Conservation (phyloP, 345 rosid species). For the Gossypium sturtianum region DNA sequence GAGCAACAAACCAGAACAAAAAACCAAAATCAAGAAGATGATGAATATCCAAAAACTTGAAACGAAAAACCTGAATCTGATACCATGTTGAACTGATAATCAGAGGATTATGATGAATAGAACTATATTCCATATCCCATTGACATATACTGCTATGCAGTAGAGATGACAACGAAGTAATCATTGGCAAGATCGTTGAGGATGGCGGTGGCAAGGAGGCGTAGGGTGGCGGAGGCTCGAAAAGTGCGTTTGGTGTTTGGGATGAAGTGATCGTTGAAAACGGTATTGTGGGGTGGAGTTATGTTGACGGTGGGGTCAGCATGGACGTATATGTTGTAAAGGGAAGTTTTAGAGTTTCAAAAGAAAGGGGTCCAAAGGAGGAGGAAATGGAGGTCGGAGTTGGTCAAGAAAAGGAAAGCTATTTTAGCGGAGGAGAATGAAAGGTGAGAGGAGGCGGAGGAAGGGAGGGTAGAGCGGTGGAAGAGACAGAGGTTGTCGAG, state of each 20-base stretch:
- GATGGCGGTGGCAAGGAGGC: slow-evolving; percentile 79
- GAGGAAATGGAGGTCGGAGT: slow-evolving; percentile 77
- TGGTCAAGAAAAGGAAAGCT: slow-evolving; percentile 91
- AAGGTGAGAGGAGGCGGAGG: slow-evolving; percentile 54
- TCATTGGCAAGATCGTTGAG: slow-evolving; percentile 86
- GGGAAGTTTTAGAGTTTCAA: slow-evolving; percentile 24
- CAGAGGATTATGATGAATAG: too few species aligned
- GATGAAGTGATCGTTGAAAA: slow-evolving; percentile 47
- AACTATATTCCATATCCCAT: too few species aligned
- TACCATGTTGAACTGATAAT: too few species aligned
- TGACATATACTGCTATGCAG: not conserved
- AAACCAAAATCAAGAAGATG: too few species aligned
- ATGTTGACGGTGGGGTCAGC: slow-evolving; percentile 51
- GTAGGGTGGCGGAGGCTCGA: slow-evolving; percentile 89
- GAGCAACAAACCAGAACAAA: too few species aligned
- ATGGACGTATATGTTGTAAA: slow-evolving; percentile 78
- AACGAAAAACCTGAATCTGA: too few species aligned
- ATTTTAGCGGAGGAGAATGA: slow-evolving; percentile 54
- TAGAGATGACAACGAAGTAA: slow-evolving; percentile 77
- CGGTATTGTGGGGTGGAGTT: slow-evolving; percentile 14
- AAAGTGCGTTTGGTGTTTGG: slow-evolving; percentile 56
- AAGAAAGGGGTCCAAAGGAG: slow-evolving; percentile 82
- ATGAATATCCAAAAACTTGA: too few species aligned
- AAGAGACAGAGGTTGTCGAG: slow-evolving; percentile 64
- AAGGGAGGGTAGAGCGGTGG: slow-evolving; percentile 42